A percentile compares a stretch with the other conserved stretches of the same genome.
These are phyloP conservation scores for Anacardium occidentale DNA, from an alignment of 345 rosid species.

Conservation along the genomic window DNA sequence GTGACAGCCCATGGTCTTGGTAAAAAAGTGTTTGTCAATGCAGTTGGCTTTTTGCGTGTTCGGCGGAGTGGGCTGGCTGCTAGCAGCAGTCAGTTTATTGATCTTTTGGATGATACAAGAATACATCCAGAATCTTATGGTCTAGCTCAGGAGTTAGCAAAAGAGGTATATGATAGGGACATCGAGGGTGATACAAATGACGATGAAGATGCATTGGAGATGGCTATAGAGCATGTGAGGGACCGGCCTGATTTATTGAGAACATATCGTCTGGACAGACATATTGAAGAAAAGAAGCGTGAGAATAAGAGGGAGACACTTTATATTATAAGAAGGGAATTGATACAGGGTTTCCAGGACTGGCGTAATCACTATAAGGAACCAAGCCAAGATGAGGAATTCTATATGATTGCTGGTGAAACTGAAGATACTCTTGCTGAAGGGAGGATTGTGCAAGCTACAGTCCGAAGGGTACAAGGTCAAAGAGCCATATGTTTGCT, in stretches of 20 bases:
- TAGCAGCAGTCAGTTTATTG: slow-evolving; percentile 89
- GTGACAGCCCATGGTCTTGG: slow-evolving; percentile 74
- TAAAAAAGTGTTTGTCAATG: slow-evolving; percentile 89
- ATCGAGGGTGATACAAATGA: slow-evolving; percentile 71
- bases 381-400: slow-evolving; percentile 87
- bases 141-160: slow-evolving; percentile 90
- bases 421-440: slow-evolving; percentile 87
- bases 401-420: slow-evolving; percentile 94
- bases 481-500: slow-evolving; percentile 82
- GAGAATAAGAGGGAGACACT: slow-evolving; percentile 72
- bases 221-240: slow-evolving; percentile 95
- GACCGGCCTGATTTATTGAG: slow-evolving; percentile 76
- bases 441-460: slow-evolving; percentile 91
- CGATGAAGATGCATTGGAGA: slow-evolving; percentile 91
- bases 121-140: slow-evolving; percentile 96
- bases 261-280: slow-evolving; percentile 50
- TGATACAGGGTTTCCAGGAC: slow-evolving; percentile 89
- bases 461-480: slow-evolving; percentile 76
- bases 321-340: slow-evolving; percentile 66
- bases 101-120: slow-evolving; percentile 94
- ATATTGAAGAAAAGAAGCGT: slow-evolving; percentile 55
- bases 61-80: slow-evolving; percentile 95
- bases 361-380: slow-evolving; percentile 82
- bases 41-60: slow-evolving; percentile 87
- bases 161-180: slow-evolving; percentile 71